Percentiles rank a stretch among this genome's conserved stretches.
These are phyloP conservation scores for Senecio squalidus DNA, from an alignment of 140 eudicot genomes.

Conservation along the genomic window DNA sequence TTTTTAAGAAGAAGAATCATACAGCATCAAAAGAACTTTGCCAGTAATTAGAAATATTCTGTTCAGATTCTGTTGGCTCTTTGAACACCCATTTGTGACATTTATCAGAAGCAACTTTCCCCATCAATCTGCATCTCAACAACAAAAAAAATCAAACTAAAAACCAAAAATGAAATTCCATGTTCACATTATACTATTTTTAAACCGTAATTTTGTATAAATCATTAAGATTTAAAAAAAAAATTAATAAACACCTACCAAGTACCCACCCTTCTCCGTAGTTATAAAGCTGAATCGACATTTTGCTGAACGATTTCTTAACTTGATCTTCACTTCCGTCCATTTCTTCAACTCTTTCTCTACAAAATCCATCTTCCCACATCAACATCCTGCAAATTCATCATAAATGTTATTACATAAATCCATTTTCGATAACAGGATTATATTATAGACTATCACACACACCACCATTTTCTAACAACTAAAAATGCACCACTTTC, in stretches of 20 bases:
- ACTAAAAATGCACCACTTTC: no score
- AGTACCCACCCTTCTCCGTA: conserved; percentile 99
- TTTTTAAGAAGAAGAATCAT: conserved; percentile 27
- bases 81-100: conserved; percentile 99
- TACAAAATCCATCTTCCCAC: conserved; percentile 99
- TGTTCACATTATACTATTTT: no score
- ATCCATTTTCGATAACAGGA: neutral
- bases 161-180: no score
- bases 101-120: conserved; percentile 98
- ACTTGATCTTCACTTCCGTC: conserved; percentile 82
- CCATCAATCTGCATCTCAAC: conserved; percentile 87
- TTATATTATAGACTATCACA: no score
- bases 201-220: no score
- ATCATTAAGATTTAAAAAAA: neutral
- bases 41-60: conserved; percentile 90
- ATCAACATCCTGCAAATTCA: conserved; percentile 82
- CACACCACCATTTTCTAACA: no score
- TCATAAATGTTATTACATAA: neutral
- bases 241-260: conserved; percentile 59
- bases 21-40: conserved; percentile 98
- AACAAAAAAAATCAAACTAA: conserved; percentile 24
- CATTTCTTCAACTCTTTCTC: conserved; percentile 85
- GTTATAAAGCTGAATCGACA: conserved; percentile 90
- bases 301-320: conserved; percentile 90
- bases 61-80: conserved; percentile 93